A percentile compares a stretch with the other conserved stretches of the same genome.
Evolutionary conservation across 495 filamentous ascomycete genomes (phyloP).

Genomic region (Geoglossum glabrum): DNA sequence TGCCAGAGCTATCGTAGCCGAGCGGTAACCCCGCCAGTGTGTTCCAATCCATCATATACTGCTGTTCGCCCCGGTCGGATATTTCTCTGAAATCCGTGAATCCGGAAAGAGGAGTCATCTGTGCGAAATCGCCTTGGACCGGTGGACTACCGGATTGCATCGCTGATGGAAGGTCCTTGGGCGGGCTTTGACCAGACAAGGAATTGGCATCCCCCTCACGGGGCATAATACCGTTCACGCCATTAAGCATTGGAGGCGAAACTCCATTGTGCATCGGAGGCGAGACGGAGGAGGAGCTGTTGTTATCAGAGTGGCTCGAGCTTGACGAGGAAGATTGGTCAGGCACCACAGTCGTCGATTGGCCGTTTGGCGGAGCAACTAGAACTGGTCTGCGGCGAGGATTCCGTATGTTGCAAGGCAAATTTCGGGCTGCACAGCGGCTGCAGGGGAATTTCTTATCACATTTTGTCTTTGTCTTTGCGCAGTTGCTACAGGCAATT

Average conservation of each 20-base stretch:
- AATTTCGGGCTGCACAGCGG: slow-evolving; percentile 34
- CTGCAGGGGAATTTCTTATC: slow-evolving; percentile 44
- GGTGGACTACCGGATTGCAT: background rate
- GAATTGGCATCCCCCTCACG: slow-evolving; percentile 12
- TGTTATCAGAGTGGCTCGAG: background rate
- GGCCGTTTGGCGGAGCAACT: background rate
- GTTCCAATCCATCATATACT: slow-evolving; percentile 21
- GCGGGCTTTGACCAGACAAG: slow-evolving; percentile 6
- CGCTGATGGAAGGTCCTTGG: background rate
- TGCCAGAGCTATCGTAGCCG: slow-evolving; percentile 15
- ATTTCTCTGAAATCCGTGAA: slow-evolving; percentile 17
- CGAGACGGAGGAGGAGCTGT: background rate
- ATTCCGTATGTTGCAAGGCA: slow-evolving; percentile 32
- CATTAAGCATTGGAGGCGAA: background rate
- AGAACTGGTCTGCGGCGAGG: slow-evolving; percentile 29
- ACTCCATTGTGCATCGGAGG: background rate
- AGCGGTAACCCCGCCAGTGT: slow-evolving; percentile 15
- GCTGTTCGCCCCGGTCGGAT: slow-evolving; percentile 16
- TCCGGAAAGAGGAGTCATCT: slow-evolving; percentile 16
- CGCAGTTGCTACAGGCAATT: slow-evolving; percentile 39
- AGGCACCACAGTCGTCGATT: background rate
- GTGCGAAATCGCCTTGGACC: slow-evolving; percentile 12
- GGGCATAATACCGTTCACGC: background rate
- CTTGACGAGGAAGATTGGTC: background rate
- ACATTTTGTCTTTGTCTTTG: slow-evolving; percentile 44